Base-by-base conservation (phyloP, 345 rosid genomes). In the Aethionema arabicum region DNA sequence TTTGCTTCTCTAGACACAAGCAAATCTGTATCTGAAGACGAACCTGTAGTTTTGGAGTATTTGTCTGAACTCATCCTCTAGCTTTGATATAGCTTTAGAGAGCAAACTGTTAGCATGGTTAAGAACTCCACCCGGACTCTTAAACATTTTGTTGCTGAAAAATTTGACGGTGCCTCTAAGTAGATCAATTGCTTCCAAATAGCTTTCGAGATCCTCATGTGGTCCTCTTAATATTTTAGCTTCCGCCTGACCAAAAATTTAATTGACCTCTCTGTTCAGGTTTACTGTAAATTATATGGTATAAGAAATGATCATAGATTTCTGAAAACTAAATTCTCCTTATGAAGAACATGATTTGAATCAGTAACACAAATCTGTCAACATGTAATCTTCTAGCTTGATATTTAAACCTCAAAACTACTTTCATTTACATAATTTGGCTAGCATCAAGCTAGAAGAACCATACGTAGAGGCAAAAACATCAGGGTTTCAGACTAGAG, bases 191-290 rank as follows among this genome's bases (percentile, higher is more conserved):
- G 99, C 99, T 79, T 83, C 97, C 39, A 93, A 62, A 67, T 87
- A 93, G 64, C 85, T 84, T 59, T 90, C 97, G 2, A 90, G 84
- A 65, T 87, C 97, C 69, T 90, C 99, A 55, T 90, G 99, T 42
- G 99, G 97, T 47, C 97, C 99, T 81, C 86, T 84, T 67, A 93
- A 72, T 67, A 90, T 87, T 74, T 93, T 90, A 35, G 97, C 99
- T 80, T 95, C 99, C 9, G 92, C 91, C 92, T 89, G 48, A 57
- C 4, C 50, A 42, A 59, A 57, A 59, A 13, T 1, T 5, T 3
- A 0, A 61, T 69, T 32, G 48, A 13, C 45, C 49, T 10, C n/a
- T n/a, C 48, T 14, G 16, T 56, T 38, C 56, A 56, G 33, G 12
- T 47, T 7, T 21, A 27, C 27, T 12, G n/a, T 5, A 32, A 32